phyloP scores from a whole-genome alignment of 371 early-diverging fungal genomes.

The Mortierella sp. region DNA sequence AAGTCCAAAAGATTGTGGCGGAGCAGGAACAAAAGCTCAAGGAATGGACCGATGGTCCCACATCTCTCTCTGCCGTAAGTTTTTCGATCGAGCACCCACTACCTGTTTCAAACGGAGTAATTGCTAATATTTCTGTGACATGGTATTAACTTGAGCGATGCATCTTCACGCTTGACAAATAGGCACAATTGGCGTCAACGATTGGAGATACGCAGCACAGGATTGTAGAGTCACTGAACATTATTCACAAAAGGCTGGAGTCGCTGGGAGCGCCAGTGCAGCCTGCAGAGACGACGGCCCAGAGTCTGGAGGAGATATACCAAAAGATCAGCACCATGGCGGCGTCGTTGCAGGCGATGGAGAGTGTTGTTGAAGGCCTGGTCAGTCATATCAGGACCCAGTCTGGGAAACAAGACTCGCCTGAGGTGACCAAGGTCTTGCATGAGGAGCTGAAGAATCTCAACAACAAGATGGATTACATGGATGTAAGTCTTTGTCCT shows the following conservation, averaged over 20 bases:
- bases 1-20: slow-evolving; percentile 47
- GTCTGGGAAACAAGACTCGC: slow-evolving; percentile 6
- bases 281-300: slow-evolving; percentile 39
- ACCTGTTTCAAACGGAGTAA: not conserved
- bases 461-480: slow-evolving; percentile 54
- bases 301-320: slow-evolving; percentile 42
- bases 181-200: slow-evolving; percentile 56
- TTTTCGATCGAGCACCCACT: not conserved
- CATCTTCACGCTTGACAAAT: not conserved
- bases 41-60: slow-evolving; percentile 32
- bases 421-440: slow-evolving; percentile 44
- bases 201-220: slow-evolving; percentile 77
- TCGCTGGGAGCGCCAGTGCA: slow-evolving; percentile 66
- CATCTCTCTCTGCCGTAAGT: slow-evolving; percentile 33
- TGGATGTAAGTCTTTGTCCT: slow-evolving; percentile 33
- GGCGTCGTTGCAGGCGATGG: slow-evolving; percentile 84
- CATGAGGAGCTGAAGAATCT: slow-evolving; percentile 45
- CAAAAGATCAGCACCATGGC: slow-evolving; percentile 67
- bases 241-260: slow-evolving; percentile 69
- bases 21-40: slow-evolving; percentile 40
- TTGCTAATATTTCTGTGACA: not conserved
- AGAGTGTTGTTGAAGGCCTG: slow-evolving; percentile 78
- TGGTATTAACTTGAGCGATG: not conserved
- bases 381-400: slow-evolving; percentile 66
- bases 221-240: slow-evolving; percentile 76